Evolutionary conservation across 176 grass and related monocot genomes (phyloP).

Genomic region (Cenchrus americanus): DNA sequence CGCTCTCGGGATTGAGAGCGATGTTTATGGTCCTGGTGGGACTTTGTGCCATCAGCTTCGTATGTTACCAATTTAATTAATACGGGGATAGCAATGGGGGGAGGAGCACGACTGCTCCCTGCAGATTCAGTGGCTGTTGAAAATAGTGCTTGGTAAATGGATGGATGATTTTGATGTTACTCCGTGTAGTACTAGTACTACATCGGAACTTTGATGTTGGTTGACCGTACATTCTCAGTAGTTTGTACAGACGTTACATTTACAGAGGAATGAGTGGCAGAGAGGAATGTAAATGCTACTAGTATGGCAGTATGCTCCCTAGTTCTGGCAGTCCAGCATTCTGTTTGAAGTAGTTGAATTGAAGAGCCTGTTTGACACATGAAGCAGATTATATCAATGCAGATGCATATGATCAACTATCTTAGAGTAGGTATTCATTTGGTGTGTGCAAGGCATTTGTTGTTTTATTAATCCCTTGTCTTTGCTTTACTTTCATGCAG

Average conservation of each 20-base stretch:
- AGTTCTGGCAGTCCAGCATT: slow-evolving; percentile 21
- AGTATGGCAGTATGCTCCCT: not conserved
- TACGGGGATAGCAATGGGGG: slow-evolving; percentile 7
- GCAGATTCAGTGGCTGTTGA: not conserved
- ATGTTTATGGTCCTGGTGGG: slow-evolving; percentile 10
- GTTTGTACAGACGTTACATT: not conserved
- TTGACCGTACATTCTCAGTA: not conserved
- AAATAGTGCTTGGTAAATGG: not conserved
- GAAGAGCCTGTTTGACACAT: not conserved
- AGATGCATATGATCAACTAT: not conserved
- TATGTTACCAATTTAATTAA: slow-evolving; percentile 21
- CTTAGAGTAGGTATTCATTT: not conserved
- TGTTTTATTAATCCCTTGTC: slow-evolving; percentile 19
- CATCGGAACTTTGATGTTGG: not conserved
- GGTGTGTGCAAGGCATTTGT: not conserved
- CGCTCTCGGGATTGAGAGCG: slow-evolving; percentile 24
- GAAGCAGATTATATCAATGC: not conserved
- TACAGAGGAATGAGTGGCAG: not conserved
- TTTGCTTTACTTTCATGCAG: slow-evolving; percentile 38
- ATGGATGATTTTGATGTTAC: not conserved
- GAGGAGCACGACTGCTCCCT: not conserved
- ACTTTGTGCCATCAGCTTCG: not conserved
- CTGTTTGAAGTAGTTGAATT: slow-evolving; percentile 18
- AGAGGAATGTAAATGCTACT: slow-evolving; percentile 33
- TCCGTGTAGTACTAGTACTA: not conserved